Percentiles rank a stretch among this genome's conserved stretches.
These are phyloP conservation scores for Aristolochia contorta DNA, from an alignment of 164 flowering plant species.

Conservation along the genomic window DNA sequence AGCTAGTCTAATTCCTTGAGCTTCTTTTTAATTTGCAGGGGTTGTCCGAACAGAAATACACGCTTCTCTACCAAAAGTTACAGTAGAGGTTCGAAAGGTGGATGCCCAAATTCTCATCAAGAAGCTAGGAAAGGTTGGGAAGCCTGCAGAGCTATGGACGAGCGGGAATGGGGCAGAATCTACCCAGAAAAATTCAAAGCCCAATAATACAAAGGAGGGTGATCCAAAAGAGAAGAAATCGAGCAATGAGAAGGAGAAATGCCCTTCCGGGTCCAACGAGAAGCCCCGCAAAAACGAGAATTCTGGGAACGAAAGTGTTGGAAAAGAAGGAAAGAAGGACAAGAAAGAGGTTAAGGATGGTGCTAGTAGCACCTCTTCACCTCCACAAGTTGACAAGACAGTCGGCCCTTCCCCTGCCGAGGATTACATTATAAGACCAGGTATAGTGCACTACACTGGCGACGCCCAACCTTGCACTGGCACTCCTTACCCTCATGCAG, in stretches of 20 bases:
- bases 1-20: background rate
- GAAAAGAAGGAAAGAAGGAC: constrained; percentile 8
- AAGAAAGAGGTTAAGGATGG: constrained; percentile 3
- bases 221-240: constrained; percentile 9
- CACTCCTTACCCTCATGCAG: constrained; percentile 9
- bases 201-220: constrained; percentile 9
- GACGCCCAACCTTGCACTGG: background rate
- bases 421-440: constrained; percentile 12
- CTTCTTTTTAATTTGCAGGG: constrained; percentile 22
- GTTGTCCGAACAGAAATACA: constrained; percentile 37
- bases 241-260: constrained; percentile 14
- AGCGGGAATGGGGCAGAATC: background rate
- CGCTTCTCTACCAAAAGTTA: constrained; percentile 30
- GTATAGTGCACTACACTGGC: constrained; percentile 12
- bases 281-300: constrained; percentile 8
- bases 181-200: constrained; percentile 2
- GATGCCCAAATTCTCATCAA: constrained; percentile 36
- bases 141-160: constrained; percentile 38
- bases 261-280: constrained; percentile 3
- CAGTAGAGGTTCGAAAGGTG: constrained; percentile 31
- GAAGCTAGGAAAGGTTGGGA: constrained; percentile 35
- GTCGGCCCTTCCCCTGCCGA: constrained; percentile 2
- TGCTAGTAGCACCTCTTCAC: background rate
- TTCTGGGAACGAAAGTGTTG: constrained; percentile 5
- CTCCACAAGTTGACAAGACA: constrained; percentile 3